Evolutionary conservation across 345 rosid genomes (phyloP), one percentile per base, ranked within the genome.

Genomic region (Populus ilicifolia): DNA sequence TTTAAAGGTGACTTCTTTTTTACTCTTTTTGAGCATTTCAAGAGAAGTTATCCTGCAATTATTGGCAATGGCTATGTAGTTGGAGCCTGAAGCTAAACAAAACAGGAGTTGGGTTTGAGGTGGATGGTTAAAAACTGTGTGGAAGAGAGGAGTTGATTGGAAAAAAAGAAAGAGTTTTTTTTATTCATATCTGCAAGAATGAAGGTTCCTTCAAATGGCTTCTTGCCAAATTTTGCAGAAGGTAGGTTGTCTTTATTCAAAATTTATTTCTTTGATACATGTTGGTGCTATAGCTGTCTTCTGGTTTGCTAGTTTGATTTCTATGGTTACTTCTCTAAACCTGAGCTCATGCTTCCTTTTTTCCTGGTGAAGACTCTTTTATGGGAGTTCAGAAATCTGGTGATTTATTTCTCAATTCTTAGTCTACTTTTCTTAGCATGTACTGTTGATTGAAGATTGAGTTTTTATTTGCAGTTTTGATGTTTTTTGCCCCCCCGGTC

Each of bases 201-300:
- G 99, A 96, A 93, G 94, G 86, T 89, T 87, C 92, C 92, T 78
- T 75, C 96, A 76, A 93, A 90, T 92, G 99, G 96, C 35, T 87
- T 85, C 64, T 54, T 89, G 80, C 78, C 93, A 10, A 91, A 84
- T 80, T 82, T 90, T 67, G 83, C 82, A 44, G 97, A 93, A 92
- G 99, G 99, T 96, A 54, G 84, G 52, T 33, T 67, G 33, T 74
- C 63, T 78, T 39, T 50, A 68, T 64, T 74, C 13, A 3, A 56
- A 80, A 27, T 29, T 21, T 29, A 2, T 64, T 65, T 46, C 69
- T 46, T 54, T 50, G 18, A 59, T 48, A 13, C 70, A 23, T 44
- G 36, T 33, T 33, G 69, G 66, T n/a, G 39, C 54, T 64, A 30
- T 30, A 23, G 12, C 52, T 65, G 38, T 48, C 30, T 71, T 46